Evolutionary conservation across 805 yeast genomes (phyloP).

Genomic region (Isabelozyma pseudorhagii): DNA sequence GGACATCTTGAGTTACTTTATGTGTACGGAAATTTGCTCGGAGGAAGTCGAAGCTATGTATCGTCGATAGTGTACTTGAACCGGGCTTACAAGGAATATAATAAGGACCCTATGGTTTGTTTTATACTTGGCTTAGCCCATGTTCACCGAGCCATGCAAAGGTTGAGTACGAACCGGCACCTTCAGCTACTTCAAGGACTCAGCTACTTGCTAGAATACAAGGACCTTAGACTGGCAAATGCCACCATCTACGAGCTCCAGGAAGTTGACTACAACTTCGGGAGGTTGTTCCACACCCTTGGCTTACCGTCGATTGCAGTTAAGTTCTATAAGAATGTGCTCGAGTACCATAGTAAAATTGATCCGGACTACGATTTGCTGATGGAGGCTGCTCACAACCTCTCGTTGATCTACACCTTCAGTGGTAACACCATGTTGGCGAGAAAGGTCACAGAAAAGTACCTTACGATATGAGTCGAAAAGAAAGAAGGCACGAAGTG

Average conservation of each 20-base stretch:
- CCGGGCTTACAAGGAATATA: conserved; percentile 63
- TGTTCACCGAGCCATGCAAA: conserved; percentile 87
- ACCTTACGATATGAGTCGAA: conserved; percentile 45
- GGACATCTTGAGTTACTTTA: conserved; percentile 65
- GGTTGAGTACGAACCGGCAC: conserved; percentile 83
- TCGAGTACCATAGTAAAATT: conserved; percentile 36
- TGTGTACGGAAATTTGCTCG: conserved; percentile 76
- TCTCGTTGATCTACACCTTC: conserved; percentile 68
- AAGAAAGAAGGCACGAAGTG: no score
- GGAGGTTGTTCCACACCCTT: conserved; percentile 78
- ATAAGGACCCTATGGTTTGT: conserved; percentile 76
- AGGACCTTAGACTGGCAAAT: conserved; percentile 43
- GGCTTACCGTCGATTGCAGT: conserved; percentile 76
- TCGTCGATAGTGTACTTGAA: conserved; percentile 78
- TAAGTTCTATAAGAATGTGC: conserved; percentile 66
- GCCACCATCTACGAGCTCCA: conserved; percentile 52
- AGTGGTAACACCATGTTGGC: conserved; percentile 74
- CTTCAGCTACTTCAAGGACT: conserved; percentile 85
- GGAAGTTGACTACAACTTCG: conserved; percentile 81
- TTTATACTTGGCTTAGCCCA: conserved; percentile 76
- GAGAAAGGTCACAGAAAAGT: conserved; percentile 57
- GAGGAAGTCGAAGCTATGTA: conserved; percentile 76
- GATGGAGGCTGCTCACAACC: conserved; percentile 82
- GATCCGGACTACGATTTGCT: conserved; percentile 55
- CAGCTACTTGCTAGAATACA: conserved; percentile 72